Conservation (phyloP, 176 grass and related monocot genomes). For the Carex parvula region DNA sequence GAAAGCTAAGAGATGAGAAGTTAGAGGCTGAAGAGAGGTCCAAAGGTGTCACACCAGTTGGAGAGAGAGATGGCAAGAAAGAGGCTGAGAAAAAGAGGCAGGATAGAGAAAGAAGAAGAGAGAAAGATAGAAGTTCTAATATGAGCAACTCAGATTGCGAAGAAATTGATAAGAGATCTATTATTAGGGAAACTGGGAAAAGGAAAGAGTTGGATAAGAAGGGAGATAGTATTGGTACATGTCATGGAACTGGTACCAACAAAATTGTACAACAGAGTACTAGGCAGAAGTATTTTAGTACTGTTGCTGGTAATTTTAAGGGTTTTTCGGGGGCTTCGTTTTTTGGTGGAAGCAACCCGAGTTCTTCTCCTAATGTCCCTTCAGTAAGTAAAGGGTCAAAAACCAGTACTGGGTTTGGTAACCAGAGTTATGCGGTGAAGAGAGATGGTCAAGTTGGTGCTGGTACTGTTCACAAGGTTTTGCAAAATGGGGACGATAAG, state of each 20-base stretch:
- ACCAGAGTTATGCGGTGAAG: slow-evolving; percentile 52
- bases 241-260: slow-evolving; percentile 19
- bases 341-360: slow-evolving; percentile 61
- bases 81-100: slow-evolving; percentile 47
- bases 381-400: slow-evolving; percentile 41
- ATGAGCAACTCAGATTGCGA: slow-evolving; percentile 91
- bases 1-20: slow-evolving; percentile 78
- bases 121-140: slow-evolving; percentile 74
- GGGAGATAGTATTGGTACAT: slow-evolving; percentile 25
- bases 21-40: slow-evolving; percentile 67
- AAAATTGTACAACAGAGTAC: slow-evolving; percentile 31
- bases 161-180: slow-evolving; percentile 50
- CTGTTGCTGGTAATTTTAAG: slow-evolving; percentile 59
- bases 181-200: slow-evolving; percentile 41
- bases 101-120: slow-evolving; percentile 77
- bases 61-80: slow-evolving; percentile 68
- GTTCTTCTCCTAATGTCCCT: slow-evolving; percentile 28
- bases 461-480: slow-evolving; percentile 32
- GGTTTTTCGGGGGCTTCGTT: slow-evolving; percentile 50
- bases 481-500: slow-evolving; percentile 49
- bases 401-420: slow-evolving; percentile 25
- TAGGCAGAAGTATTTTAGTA: slow-evolving; percentile 62
- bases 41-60: slow-evolving; percentile 53
- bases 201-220: slow-evolving; percentile 55
- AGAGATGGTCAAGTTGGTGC: slow-evolving; percentile 43